phyloP scores from a whole-genome alignment of 2,329 filamentous ascomycete species.

The Blastomyces silverae region DNA sequence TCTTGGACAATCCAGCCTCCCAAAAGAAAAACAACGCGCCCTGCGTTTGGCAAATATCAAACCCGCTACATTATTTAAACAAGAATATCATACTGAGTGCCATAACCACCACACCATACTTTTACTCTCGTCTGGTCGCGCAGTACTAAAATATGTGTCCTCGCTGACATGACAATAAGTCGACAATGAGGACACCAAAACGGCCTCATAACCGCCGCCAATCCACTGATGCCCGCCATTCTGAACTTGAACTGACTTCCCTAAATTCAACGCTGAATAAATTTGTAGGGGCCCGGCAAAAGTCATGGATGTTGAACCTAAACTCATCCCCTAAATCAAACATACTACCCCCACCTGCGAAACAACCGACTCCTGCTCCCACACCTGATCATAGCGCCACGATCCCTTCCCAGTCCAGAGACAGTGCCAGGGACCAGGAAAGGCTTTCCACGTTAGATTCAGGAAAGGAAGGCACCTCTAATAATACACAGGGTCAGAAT shows the following conservation, averaged over 20 bases:
- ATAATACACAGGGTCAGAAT: neutral
- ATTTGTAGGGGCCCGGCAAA: conserved; percentile 36
- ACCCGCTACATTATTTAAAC: too few species aligned
- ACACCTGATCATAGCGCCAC: conserved; percentile 13
- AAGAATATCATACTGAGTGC: too few species aligned
- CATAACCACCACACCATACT: too few species aligned
- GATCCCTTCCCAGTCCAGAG: neutral
- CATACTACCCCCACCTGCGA: neutral
- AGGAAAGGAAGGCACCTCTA: neutral
- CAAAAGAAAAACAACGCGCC: too few species aligned
- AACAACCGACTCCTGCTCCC: conserved; percentile 25
- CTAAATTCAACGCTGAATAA: conserved; percentile 38
- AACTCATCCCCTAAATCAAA: neutral
- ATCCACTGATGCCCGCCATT: neutral
- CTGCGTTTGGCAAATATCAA: too few species aligned
- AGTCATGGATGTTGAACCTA: conserved; percentile 35
- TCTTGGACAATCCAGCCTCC: too few species aligned
- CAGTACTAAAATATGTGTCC: neutral
- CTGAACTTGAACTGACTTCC: conserved; percentile 15
- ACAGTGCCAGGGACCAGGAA: neutral
- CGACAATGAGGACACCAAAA: neutral
- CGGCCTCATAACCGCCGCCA: conserved; percentile 2
- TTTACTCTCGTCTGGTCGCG: neutral
- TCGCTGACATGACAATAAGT: conserved; percentile 1
- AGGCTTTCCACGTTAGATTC: neutral